These are phyloP conservation scores for Aechmea fasciata DNA, from an alignment of 176 grass and related monocot genomes.

Conservation along the genomic window DNA sequence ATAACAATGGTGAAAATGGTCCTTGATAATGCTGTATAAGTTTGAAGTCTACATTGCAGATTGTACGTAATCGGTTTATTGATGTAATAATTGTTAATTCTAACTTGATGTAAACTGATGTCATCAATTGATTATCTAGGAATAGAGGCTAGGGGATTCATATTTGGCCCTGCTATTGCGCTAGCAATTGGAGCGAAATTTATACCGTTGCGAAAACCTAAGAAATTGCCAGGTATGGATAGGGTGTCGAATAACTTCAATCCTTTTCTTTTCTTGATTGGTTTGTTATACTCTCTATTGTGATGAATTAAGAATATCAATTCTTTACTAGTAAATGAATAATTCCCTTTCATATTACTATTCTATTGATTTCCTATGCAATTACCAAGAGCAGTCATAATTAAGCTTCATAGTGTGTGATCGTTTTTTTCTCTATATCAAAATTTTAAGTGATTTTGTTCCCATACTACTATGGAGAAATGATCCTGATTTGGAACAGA, in stretches of 20 bases:
- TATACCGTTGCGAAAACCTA: conserved; percentile 86
- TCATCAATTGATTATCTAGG: conserved; percentile 28
- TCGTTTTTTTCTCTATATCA: too few species aligned
- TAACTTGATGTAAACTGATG: neutral
- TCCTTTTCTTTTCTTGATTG: neutral
- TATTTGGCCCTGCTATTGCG: conserved; percentile 80
- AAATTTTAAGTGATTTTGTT: too few species aligned
- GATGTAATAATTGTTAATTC: neutral
- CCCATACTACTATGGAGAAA: too few species aligned
- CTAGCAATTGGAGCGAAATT: conserved; percentile 81
- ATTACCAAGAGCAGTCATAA: too few species aligned
- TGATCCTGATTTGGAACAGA: too few species aligned
- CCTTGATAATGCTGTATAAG: neutral
- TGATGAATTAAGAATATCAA: neutral
- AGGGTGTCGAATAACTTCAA: neutral
- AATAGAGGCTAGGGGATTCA: conserved; percentile 93
- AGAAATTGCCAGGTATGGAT: conserved; percentile 72
- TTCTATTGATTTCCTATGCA: too few species aligned
- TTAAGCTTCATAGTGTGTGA: too few species aligned
- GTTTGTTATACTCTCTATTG: neutral
- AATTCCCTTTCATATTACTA: neutral
- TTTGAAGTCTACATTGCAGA: neutral
- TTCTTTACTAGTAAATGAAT: neutral
- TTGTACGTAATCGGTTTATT: neutral
- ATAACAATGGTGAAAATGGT: neutral